Evolutionary conservation across 75 land plant species (phyloP).

Genomic region (Sequoia sempervirens): DNA sequence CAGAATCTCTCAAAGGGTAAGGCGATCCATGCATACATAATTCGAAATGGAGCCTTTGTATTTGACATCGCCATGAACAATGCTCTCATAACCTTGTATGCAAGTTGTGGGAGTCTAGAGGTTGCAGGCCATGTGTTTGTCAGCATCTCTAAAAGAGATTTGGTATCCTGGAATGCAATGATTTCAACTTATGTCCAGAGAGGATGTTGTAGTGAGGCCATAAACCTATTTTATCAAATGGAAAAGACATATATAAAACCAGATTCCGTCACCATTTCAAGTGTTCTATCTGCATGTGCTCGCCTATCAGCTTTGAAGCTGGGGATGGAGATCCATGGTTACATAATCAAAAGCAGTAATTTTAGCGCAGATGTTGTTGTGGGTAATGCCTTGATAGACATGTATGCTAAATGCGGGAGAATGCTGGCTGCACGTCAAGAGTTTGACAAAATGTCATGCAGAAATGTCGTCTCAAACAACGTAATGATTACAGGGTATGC

Average conservation of each 20-base stretch:
- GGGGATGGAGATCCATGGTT: conserved; percentile 25
- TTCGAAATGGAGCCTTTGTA: conserved; percentile 8
- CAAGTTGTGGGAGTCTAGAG: conserved; percentile 13
- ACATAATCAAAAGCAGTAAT: conserved; percentile 24
- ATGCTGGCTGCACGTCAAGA: not conserved
- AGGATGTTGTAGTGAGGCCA: not conserved
- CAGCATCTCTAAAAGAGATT: conserved; percentile 17
- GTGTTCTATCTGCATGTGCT: conserved; percentile 45
- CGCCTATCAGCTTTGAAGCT: conserved; percentile 6
- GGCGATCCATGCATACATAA: conserved; percentile 16
- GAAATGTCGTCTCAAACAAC: conserved; percentile 8
- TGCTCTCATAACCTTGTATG: conserved; percentile 16
- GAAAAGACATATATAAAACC: not conserved
- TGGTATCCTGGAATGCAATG: conserved; percentile 23
- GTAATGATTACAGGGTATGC: conserved; percentile 21
- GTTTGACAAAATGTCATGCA: not conserved
- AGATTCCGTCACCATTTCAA: conserved; percentile 6
- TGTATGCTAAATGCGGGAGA: conserved; percentile 15
- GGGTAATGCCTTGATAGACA: not conserved
- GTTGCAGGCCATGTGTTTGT: conserved; percentile 20
- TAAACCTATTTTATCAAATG: not conserved
- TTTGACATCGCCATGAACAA: not conserved
- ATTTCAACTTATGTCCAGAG: conserved; percentile 16
- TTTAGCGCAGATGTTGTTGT: conserved; percentile 3
- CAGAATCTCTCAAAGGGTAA: conserved; percentile 9